Percentiles rank a stretch among this genome's conserved stretches.
Evolutionary conservation across 495 filamentous ascomycete genomes (phyloP).

Genomic region (Xylaria bambusicola): DNA sequence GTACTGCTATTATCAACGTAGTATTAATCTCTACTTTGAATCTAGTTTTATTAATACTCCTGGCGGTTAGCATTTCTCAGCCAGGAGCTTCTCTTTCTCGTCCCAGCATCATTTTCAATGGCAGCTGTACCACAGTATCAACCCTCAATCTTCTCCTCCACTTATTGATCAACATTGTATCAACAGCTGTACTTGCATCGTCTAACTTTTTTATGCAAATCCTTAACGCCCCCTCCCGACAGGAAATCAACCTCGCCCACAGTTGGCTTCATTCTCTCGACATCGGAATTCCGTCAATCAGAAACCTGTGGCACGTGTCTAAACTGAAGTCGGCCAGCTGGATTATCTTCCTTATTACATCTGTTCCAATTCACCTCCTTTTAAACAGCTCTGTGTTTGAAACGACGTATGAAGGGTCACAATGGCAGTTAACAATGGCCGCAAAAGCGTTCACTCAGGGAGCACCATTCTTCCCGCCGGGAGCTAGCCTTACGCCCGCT

Average conservation of each 20-base stretch:
- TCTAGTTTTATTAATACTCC: background rate
- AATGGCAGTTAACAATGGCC: conserved; percentile 20
- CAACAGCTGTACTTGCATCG: conserved; percentile 34
- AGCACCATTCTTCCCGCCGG: conserved; percentile 17
- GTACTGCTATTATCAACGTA: background rate
- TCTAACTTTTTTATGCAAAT: conserved; percentile 47
- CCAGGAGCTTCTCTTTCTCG: background rate
- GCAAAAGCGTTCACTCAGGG: conserved; percentile 14
- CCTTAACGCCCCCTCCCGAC: conserved; percentile 17
- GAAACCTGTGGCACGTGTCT: conserved; percentile 16
- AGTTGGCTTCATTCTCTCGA: conserved; percentile 16
- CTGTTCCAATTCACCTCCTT: conserved; percentile 21
- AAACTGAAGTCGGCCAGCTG: conserved; percentile 5
- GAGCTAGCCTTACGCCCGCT: conserved; percentile 16
- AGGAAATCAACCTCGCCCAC: conserved; percentile 21
- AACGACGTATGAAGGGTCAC: conserved; percentile 11
- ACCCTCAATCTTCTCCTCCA: conserved; percentile 23
- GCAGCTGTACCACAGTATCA: background rate
- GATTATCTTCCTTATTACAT: conserved; percentile 7
- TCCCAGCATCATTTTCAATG: conserved; percentile 2
- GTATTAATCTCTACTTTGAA: background rate
- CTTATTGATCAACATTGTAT: conserved; percentile 38
- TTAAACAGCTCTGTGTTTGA: conserved; percentile 25
- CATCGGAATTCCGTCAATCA: conserved; percentile 20
- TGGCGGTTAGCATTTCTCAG: background rate